Percentiles rank a stretch among this genome's conserved stretches.
These are phyloP conservation scores for Malassezia sp. DNA, from an alignment of 1,284 basidiomycete genomes.

Conservation along the genomic window DNA sequence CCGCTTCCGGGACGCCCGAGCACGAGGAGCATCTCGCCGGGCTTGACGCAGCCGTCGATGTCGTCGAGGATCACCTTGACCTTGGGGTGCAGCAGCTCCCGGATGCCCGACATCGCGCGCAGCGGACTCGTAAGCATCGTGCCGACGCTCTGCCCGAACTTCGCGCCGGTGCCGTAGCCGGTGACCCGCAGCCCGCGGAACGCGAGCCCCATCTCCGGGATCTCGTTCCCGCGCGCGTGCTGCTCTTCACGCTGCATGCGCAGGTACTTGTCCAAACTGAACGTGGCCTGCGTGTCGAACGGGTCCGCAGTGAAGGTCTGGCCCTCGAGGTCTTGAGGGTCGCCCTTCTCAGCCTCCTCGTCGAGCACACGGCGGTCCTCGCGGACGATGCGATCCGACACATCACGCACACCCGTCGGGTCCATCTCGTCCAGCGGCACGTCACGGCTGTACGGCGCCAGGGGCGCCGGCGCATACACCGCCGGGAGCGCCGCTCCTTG, in stretches of 20 bases:
- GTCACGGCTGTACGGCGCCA: not conserved
- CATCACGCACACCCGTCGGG: not conserved
- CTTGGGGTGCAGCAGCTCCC: conserved; percentile 19
- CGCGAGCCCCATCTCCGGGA: conserved; percentile 22
- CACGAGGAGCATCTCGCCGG: conserved; percentile 41
- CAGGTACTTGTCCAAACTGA: conserved; percentile 44
- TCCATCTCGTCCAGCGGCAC: not conserved
- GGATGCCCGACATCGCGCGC: conserved; percentile 16
- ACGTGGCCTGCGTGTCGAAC: conserved; percentile 25
- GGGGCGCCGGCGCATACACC: not conserved
- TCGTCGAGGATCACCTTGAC: conserved; percentile 30
- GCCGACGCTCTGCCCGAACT: conserved; percentile 21
- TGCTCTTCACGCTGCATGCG: conserved; percentile 27
- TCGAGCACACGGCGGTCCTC: conserved; percentile 2
- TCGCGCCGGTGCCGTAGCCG: conserved; percentile 27
- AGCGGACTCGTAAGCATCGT: conserved; percentile 23
- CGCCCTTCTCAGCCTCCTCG: not conserved
- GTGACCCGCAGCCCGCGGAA: conserved; percentile 27
- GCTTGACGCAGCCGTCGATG: conserved; percentile 31
- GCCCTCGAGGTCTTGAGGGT: too few species aligned
- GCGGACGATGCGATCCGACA: not conserved
- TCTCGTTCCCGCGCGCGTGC: conserved; percentile 21
- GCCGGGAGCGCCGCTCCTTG: not conserved
- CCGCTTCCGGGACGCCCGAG: conserved; percentile 38
- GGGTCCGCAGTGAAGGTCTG: too few species aligned